A percentile compares a stretch with the other conserved stretches of the same genome.
These are phyloP conservation scores for Fusarium irregulare DNA, from an alignment of 2,329 filamentous ascomycete genomes.

Conservation along the genomic window DNA sequence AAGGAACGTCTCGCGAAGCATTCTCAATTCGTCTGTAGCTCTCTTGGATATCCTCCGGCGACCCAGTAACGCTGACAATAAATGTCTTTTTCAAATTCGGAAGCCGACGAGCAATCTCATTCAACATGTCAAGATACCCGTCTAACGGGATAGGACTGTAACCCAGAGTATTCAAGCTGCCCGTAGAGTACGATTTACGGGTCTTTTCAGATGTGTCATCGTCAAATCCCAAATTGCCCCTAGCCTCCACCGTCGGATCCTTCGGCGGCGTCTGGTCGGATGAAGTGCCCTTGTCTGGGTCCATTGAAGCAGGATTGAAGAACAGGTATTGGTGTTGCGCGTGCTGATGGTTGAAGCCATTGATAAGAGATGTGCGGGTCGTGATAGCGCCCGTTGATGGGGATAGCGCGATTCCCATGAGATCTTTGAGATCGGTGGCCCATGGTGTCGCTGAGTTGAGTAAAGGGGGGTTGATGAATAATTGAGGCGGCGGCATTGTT, in stretches of 20 bases:
- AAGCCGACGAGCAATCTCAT: slow-evolving; percentile 54
- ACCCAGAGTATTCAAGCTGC: slow-evolving; percentile 76
- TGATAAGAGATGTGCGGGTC: slow-evolving; percentile 74
- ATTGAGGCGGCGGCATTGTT: slow-evolving; percentile 39
- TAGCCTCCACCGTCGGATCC: slow-evolving; percentile 37
- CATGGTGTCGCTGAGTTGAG: slow-evolving; percentile 82
- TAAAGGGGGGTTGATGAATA: slow-evolving; percentile 71
- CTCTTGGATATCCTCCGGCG: slow-evolving; percentile 64
- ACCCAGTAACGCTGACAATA: slow-evolving; percentile 78
- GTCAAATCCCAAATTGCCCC: neutral
- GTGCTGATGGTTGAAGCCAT: slow-evolving; percentile 72
- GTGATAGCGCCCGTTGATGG: slow-evolving; percentile 78
- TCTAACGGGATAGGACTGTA: slow-evolving; percentile 74
- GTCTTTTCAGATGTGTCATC: neutral
- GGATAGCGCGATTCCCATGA: slow-evolving; percentile 69
- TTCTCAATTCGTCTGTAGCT: slow-evolving; percentile 65
- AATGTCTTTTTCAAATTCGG: slow-evolving; percentile 63
- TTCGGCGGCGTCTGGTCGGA: slow-evolving; percentile 32
- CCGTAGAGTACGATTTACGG: slow-evolving; percentile 33
- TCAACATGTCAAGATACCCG: slow-evolving; percentile 68
- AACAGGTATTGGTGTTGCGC: slow-evolving; percentile 73
- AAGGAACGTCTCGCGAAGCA: slow-evolving; percentile 52
- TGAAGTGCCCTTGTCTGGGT: slow-evolving; percentile 36
- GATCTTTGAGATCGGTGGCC: slow-evolving; percentile 74
- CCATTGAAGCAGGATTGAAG: slow-evolving; percentile 61